Percentiles rank a stretch among this genome's conserved stretches.
phyloP scores from a whole-genome alignment of 257 asterid genomes.

The Solanum clarkiae region DNA sequence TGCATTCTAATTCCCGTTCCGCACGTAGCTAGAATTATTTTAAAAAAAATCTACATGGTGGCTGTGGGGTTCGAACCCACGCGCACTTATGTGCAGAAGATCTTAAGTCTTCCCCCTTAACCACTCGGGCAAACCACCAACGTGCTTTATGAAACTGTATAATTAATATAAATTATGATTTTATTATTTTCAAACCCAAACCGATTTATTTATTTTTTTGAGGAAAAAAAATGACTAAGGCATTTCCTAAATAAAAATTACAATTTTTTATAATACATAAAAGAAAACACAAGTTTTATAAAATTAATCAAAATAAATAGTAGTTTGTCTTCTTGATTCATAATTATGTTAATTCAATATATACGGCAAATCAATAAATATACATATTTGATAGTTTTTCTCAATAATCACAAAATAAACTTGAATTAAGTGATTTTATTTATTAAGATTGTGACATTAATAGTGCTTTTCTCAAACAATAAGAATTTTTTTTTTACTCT shows the following conservation, averaged over 20 bases:
- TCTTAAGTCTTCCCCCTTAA: conserved; percentile 39
- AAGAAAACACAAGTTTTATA: not conserved
- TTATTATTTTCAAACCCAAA: not conserved
- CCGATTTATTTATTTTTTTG: not conserved
- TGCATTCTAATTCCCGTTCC: no score
- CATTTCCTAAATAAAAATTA: not conserved
- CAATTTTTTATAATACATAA: not conserved
- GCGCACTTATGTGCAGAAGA: conserved; percentile 26
- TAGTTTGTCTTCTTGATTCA: not conserved
- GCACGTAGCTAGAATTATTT: no score
- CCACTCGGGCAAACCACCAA: conserved; percentile 42
- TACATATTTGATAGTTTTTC: not conserved
- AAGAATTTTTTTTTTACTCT: no score
- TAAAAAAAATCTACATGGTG: not conserved
- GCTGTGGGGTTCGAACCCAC: conserved; percentile 26
- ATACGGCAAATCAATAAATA: not conserved
- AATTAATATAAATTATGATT: not conserved
- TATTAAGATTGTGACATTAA: no score
- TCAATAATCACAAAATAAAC: no score
- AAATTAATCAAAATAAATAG: not conserved
- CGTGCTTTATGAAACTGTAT: fast-evolving
- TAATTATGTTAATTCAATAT: not conserved
- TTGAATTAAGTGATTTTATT: no score
- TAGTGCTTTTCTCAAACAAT: no score
- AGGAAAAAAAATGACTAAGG: not conserved